These are phyloP conservation scores for Eutrema yunnanense DNA, from an alignment of 345 rosid genomes.

Conservation along the genomic window DNA sequence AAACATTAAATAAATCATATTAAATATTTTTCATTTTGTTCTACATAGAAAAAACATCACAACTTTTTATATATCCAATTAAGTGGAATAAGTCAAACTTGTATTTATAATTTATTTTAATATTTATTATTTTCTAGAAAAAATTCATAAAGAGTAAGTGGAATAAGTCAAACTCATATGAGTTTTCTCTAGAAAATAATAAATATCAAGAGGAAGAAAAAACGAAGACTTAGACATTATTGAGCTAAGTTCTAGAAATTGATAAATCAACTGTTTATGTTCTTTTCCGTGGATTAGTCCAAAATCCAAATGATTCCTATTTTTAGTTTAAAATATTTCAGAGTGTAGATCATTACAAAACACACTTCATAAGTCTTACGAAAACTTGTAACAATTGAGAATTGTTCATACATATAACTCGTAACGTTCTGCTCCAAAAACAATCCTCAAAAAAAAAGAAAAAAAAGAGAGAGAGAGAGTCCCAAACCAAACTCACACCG, in stretches of 20 bases:
- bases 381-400: neutral
- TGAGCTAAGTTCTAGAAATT: neutral
- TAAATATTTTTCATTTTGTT: too few species aligned
- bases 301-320: neutral
- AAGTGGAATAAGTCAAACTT: too few species aligned
- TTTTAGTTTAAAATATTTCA: neutral
- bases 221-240: neutral
- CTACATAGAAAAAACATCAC: too few species aligned
- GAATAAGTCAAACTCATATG: too few species aligned
- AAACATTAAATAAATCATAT: too few species aligned
- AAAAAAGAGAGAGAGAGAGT: neutral
- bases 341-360: neutral
- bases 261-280: neutral
- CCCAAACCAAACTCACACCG: constrained; percentile 12
- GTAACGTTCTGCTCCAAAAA: neutral
- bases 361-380: neutral
- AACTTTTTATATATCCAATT: too few species aligned
- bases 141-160: too few species aligned
- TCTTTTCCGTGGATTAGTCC: neutral
- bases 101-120: too few species aligned
- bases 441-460: neutral
- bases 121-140: too few species aligned
- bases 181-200: too few species aligned
- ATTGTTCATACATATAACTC: neutral
- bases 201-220: too few species aligned